A percentile compares a stretch with the other conserved stretches of the same genome.
phyloP scores from a whole-genome alignment of 768 basidiomycete species.

The Cyathus striatus region DNA sequence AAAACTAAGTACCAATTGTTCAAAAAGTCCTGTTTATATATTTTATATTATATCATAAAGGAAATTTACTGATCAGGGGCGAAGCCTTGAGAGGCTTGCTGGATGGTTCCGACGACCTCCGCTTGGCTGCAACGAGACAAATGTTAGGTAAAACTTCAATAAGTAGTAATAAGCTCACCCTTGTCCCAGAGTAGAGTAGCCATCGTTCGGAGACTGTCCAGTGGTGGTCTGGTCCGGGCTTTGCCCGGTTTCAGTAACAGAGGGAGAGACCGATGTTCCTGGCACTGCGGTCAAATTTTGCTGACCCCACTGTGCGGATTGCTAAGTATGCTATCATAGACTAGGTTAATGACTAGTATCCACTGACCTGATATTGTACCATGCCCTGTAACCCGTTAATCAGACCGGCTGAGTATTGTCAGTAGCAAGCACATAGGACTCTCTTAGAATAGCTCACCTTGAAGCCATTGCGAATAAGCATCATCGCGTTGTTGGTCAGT shows the following conservation, averaged over 20 bases:
- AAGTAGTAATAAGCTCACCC: conserved; percentile 24
- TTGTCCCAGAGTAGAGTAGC: conserved; percentile 42
- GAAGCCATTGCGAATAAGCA: conserved; percentile 51
- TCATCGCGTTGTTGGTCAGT: conserved; percentile 47
- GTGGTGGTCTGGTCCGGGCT: conserved; percentile 26
- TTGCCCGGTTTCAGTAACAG: conserved; percentile 23
- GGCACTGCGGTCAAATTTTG: conserved; percentile 35
- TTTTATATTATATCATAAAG: too few species aligned
- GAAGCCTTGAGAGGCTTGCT: conserved; percentile 26
- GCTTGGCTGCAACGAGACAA: neutral
- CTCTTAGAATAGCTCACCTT: conserved; percentile 26
- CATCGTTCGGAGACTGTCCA: conserved; percentile 61
- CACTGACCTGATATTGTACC: conserved; percentile 41
- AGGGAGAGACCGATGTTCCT: conserved; percentile 40
- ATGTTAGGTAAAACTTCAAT: neutral
- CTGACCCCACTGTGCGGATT: conserved; percentile 57
- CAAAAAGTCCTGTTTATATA: too few species aligned
- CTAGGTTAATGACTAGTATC: conserved; percentile 10
- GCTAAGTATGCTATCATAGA: too few species aligned
- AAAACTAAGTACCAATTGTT: too few species aligned
- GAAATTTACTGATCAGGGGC: too few species aligned
- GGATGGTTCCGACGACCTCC: neutral
- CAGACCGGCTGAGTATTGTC: conserved; percentile 31
- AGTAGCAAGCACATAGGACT: neutral
- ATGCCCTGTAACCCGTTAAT: conserved; percentile 34